Conservation (phyloP, 2,329 filamentous ascomycete genomes). For the Aspergillus tanneri region DNA sequence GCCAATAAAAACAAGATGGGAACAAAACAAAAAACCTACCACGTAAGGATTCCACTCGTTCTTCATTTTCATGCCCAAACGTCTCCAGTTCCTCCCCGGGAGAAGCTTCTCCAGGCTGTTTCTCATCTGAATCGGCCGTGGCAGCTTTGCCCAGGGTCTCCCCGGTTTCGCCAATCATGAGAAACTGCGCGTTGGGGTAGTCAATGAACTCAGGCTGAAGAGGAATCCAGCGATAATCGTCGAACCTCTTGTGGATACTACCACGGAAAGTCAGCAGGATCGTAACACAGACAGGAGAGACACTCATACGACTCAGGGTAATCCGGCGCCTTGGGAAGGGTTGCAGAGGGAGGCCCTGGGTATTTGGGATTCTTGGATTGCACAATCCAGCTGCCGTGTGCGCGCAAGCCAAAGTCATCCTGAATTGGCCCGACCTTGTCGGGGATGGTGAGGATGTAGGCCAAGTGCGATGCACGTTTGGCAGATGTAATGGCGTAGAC, state of each 20-base stretch:
- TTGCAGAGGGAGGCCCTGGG: slow-evolving; percentile 62
- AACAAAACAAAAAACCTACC: slow-evolving; percentile 39
- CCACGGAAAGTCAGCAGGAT: background rate
- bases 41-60: slow-evolving; percentile 61
- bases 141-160: slow-evolving; percentile 37
- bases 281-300: slow-evolving; percentile 4
- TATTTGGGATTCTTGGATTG: slow-evolving; percentile 77
- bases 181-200: slow-evolving; percentile 71
- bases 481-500: slow-evolving; percentile 78
- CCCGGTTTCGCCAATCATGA: slow-evolving; percentile 67
- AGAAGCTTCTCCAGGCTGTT: slow-evolving; percentile 59
- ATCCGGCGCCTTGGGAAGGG: slow-evolving; percentile 63
- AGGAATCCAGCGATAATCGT: slow-evolving; percentile 70
- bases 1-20: background rate
- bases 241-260: slow-evolving; percentile 70
- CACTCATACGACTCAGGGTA: slow-evolving; percentile 66
- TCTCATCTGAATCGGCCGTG: slow-evolving; percentile 33
- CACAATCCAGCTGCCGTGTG: slow-evolving; percentile 73
- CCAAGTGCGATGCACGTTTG: slow-evolving; percentile 70
- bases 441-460: slow-evolving; percentile 76
- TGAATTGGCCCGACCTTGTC: slow-evolving; percentile 69
- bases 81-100: slow-evolving; percentile 71
- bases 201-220: slow-evolving; percentile 71
- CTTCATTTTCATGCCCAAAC: slow-evolving; percentile 71
- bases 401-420: slow-evolving; percentile 67